These are phyloP conservation scores for Apophysomyces sp. DNA, from an alignment of 371 early-diverging fungal genomes.

Conservation along the genomic window DNA sequence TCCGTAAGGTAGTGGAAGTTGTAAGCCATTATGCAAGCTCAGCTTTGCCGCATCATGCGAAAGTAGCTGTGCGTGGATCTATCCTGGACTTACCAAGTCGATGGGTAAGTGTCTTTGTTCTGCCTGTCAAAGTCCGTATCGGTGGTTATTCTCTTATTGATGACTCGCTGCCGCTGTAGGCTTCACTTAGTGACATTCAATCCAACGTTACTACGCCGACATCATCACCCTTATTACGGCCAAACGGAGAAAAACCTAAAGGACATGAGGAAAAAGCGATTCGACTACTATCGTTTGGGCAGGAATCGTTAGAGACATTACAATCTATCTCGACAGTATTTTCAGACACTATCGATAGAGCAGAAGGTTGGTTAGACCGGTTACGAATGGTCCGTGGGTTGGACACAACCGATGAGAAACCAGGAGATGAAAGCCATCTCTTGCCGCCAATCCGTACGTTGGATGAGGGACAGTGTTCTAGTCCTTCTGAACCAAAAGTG, in stretches of 20 bases:
- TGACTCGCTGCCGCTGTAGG: conserved; percentile 8
- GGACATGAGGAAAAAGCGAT: conserved; percentile 33
- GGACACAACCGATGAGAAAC: background rate
- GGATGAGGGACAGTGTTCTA: background rate
- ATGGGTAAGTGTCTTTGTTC: conserved; percentile 55
- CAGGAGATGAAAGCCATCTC: background rate
- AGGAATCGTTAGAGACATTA: conserved; percentile 83
- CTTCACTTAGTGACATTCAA: conserved; percentile 28
- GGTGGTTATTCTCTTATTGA: background rate
- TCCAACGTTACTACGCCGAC: conserved; percentile 44
- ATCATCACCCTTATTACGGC: conserved; percentile 34
- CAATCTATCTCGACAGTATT: conserved; percentile 74
- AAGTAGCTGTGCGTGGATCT: conserved; percentile 78
- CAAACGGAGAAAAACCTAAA: conserved; percentile 16
- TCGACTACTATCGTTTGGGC: conserved; percentile 64
- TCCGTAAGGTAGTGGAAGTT: conserved; percentile 85
- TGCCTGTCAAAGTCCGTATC: too few species aligned
- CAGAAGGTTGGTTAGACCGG: conserved; percentile 73
- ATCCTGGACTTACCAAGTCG: conserved; percentile 82
- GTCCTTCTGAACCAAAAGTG: background rate
- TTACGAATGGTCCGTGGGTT: conserved; percentile 40
- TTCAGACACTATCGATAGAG: conserved; percentile 72
- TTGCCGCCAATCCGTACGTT: background rate
- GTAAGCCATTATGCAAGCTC: conserved; percentile 86
- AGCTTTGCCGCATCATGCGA: conserved; percentile 84